These are phyloP conservation scores for Diplodia mutila DNA, from an alignment of 2,329 filamentous ascomycete genomes.

Conservation along the genomic window DNA sequence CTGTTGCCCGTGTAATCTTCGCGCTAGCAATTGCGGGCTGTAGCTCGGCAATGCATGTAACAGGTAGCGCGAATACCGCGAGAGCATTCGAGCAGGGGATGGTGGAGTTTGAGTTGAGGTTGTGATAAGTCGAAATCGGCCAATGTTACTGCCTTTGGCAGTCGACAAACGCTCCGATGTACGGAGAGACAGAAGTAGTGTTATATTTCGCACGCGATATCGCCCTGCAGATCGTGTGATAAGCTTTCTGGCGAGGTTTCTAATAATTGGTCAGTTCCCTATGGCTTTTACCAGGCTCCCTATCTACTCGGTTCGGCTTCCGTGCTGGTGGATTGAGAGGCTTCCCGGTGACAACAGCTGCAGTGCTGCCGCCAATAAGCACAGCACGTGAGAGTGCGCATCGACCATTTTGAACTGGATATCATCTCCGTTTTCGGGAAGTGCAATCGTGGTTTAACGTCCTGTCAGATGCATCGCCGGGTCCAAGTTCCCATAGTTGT, in stretches of 20 bases:
- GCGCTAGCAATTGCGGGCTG: background rate
- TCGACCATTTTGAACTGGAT: background rate
- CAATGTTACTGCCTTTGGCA: background rate
- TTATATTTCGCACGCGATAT: background rate
- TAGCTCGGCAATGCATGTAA: background rate
- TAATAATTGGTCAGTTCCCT: background rate
- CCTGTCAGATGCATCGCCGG: background rate
- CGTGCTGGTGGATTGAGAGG: too few species aligned
- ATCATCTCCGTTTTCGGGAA: background rate
- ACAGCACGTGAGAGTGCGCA: background rate
- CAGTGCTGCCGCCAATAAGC: background rate
- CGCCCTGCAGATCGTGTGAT: background rate
- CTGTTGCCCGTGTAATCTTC: background rate
- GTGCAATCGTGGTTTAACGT: background rate
- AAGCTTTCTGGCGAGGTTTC: background rate
- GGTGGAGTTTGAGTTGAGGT: background rate
- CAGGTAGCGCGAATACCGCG: background rate
- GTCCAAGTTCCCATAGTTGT: background rate
- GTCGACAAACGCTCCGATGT: background rate
- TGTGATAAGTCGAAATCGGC: background rate
- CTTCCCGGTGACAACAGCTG: background rate
- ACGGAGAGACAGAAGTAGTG: background rate
- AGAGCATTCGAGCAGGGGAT: background rate
- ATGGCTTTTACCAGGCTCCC: background rate
- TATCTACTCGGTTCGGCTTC: background rate